A percentile compares a stretch with the other conserved stretches of the same genome.
Evolutionary conservation across 306 rosid species (phyloP).

Genomic region (Aeschynomene evenia): DNA sequence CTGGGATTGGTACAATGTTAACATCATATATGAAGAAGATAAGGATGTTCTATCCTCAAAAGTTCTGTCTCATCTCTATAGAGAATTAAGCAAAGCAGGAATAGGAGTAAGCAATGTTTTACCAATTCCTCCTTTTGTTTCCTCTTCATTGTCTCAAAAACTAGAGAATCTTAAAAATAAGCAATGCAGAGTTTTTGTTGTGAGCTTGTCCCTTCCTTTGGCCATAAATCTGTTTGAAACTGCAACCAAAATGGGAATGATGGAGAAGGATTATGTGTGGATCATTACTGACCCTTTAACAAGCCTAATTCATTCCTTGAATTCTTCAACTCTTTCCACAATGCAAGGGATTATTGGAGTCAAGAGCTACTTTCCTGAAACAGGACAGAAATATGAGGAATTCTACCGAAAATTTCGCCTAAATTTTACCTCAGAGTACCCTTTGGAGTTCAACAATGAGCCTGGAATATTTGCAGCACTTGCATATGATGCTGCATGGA

Average conservation of each 20-base stretch:
- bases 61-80: conserved; percentile 36
- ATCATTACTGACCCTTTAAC: conserved; percentile 51
- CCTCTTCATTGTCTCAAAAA: conserved; percentile 37
- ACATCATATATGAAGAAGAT: conserved; percentile 51
- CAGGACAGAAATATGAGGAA: neutral
- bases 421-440: conserved; percentile 35
- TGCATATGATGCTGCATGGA: conserved; percentile 52
- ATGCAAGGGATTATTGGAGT: conserved; percentile 56
- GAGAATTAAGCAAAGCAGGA: conserved; percentile 30
- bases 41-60: conserved; percentile 28
- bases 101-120: conserved; percentile 27
- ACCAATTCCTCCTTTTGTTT: conserved; percentile 37
- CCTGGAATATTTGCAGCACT: conserved; percentile 46
- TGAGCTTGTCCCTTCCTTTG: conserved; percentile 38
- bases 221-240: conserved; percentile 36
- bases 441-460: conserved; percentile 38
- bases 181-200: conserved; percentile 43
- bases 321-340: conserved; percentile 38
- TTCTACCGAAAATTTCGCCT: conserved; percentile 29
- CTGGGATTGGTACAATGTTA: conserved; percentile 41
- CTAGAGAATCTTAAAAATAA: conserved; percentile 40
- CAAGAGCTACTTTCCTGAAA: conserved; percentile 37
- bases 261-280: conserved; percentile 54
- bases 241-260: conserved; percentile 48
- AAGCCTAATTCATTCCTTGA: conserved; percentile 47